Base-by-base conservation (phyloP, 768 basidiomycete genomes). In the Tulasnella calospora region DNA sequence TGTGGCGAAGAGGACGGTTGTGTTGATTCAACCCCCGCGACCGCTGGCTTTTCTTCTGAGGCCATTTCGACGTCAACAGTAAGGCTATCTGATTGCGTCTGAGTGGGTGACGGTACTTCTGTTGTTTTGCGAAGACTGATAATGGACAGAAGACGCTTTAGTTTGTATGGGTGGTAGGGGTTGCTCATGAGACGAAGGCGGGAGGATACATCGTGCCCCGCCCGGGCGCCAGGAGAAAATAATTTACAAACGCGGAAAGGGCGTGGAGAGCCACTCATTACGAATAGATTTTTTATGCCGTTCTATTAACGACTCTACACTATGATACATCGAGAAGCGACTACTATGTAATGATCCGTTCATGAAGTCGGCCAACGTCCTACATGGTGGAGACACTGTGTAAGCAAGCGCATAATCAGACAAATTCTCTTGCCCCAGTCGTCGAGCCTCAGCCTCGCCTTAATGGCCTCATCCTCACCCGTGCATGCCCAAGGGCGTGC, bases 361-460 rank as follows among this genome's bases (percentile, higher is more conserved):
- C 21, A 23, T 23, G 17, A 51, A 21, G 21, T 19, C 5, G 4
- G 23, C 47, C 21, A 23, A 51, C 23, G 47, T 21, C 47, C 47
- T 51, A 51, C 21, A 23, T 51, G 47, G 41, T 10, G 2, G 6
- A 51, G 47, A 51, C 23, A 23, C 61, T 5, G 21, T n/a, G n/a
- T 67, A 33, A 67, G 27, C 61, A 67, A 67, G n/a, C 10, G 61
- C 33, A 15, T 15, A 6, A 30, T 15, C 33, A 17, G 2, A 67
- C 61, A n/a, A 67, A 51, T 3, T 51, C 47, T 15, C 47, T 67
- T 67, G 61, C 61, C 1, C 61, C 61, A 33, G 27, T 33, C 27
- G 46, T 44, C 33, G 55, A 67, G 79, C 78, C 78, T 80, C 79
- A 79, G 79, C 40, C 79, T 80, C 79, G 79, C 79, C 79, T 80